phyloP scores from a whole-genome alignment of 306 rosid species.

The Gillenia trifoliata region DNA sequence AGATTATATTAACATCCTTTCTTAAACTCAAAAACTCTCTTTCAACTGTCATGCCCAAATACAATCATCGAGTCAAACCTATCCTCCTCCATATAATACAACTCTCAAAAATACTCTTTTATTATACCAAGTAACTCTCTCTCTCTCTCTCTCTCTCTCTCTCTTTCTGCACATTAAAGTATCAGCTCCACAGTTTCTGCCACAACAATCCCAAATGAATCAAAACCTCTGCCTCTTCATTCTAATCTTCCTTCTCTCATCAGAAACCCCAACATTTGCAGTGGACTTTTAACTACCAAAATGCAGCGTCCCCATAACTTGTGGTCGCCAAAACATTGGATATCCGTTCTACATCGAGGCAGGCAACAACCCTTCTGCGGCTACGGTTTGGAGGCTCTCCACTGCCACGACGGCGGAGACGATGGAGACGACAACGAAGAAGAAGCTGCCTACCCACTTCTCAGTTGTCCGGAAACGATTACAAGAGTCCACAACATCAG shows the following conservation, averaged over 20 bases:
- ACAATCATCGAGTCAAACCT: conserved; percentile 10
- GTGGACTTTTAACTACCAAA: conserved; percentile 19
- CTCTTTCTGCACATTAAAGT: background rate
- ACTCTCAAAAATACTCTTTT: background rate
- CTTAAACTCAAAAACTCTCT: background rate
- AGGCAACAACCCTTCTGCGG: conserved; percentile 39
- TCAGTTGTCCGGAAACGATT: conserved; percentile 16
- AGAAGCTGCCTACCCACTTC: conserved; percentile 22
- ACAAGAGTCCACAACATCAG: conserved; percentile 30
- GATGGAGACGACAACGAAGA: background rate
- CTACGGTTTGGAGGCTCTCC: conserved; percentile 37
- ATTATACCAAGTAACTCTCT: background rate
- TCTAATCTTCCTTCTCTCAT: background rate
- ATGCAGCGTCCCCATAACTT: conserved; percentile 31
- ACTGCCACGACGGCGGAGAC: conserved; percentile 17
- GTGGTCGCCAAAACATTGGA: conserved; percentile 33
- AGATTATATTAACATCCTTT: background rate
- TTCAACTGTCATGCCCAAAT: background rate
- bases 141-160: background rate
- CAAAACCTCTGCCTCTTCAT: background rate
- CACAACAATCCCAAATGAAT: conserved; percentile 27
- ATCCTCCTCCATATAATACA: background rate
- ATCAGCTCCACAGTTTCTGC: background rate
- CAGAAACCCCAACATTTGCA: conserved; percentile 26
- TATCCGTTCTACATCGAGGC: conserved; percentile 46